Base-by-base conservation (phyloP, 2,329 filamentous ascomycete genomes). In the Talaromyces sp. region DNA sequence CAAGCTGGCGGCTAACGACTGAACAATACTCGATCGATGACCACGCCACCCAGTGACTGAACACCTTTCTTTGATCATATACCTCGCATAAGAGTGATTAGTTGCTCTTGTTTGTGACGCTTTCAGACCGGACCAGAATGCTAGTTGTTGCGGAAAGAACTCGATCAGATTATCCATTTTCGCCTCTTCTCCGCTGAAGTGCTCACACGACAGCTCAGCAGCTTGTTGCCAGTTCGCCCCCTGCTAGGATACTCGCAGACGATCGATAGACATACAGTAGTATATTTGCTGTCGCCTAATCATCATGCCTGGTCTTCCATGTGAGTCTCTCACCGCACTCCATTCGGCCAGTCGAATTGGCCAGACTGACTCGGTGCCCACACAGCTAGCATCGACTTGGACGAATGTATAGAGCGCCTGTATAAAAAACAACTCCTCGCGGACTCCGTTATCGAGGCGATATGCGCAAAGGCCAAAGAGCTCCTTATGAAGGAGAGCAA, bases 401-500 rank as follows among this genome's bases (percentile, higher is more conserved):
- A 99, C 83, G 93, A 98, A 86, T 99, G 95, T 82, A 98, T 99
- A 81, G 89, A 92, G 77, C 90, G 94, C 71, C 87, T 99, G 62
- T 98, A 98, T 82, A 94, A 95, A 77, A 97, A 97, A 78, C 95
- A 98, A 79, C 87, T 99, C 67, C 87, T 99, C 66, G 93, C 95
- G 73, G 95, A 99, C 81, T 97, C 94, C 49, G 93, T 99, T 70
- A 94, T 99, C 79, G 95, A 99, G 82, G 95, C 95, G 74, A 94
- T 99, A 87, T 99, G 95, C 83, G 93, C 95, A 79, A 99, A 99
- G 80, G 95, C 96, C 25, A 99, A 99, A 77, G 95, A 99, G 83
- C 85, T 99, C 72, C 86, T 99, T 71, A 99, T 99, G 95, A 94
- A 96, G 77, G 95, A 99, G 87, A 98, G 94, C 86, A 99, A 99